Evolutionary conservation across 169 alveolate genomes (phyloP).

Genomic region (Plasmodium inui): DNA sequence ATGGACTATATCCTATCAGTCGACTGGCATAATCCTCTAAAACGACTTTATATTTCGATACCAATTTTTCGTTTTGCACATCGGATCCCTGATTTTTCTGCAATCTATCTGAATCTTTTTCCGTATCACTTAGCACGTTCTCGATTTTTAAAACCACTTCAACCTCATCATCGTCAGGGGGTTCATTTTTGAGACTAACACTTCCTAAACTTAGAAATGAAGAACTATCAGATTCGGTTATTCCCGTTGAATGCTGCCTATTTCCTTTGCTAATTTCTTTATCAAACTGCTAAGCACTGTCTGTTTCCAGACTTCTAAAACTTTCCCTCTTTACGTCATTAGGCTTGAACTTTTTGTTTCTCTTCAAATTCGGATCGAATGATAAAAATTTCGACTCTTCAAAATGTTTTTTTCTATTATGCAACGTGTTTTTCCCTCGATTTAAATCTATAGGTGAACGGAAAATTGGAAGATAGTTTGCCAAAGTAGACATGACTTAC

Average conservation of each 20-base stretch:
- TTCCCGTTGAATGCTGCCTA: neutral
- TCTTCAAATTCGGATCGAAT: neutral
- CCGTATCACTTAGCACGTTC: neutral
- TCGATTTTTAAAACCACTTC: neutral
- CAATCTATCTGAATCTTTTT: neutral
- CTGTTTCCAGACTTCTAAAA: neutral
- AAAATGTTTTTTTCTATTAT: neutral
- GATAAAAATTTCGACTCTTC: neutral
- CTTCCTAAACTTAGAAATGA: constrained; percentile 9
- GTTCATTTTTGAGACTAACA: neutral
- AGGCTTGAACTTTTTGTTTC: neutral
- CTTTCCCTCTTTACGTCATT: neutral
- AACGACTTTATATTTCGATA: neutral
- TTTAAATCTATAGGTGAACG: neutral
- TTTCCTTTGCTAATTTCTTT: neutral
- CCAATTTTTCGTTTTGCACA: neutral
- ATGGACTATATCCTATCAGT: neutral
- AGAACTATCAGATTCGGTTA: neutral
- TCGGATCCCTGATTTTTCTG: neutral
- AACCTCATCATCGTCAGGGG: neutral
- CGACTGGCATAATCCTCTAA: neutral
- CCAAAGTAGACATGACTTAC: neutral
- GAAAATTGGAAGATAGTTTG: neutral
- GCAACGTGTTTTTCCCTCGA: neutral
- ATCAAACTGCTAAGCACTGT: neutral